Base-by-base conservation (phyloP, 257 asterid genomes). In the Przewalskia tangutica region DNA sequence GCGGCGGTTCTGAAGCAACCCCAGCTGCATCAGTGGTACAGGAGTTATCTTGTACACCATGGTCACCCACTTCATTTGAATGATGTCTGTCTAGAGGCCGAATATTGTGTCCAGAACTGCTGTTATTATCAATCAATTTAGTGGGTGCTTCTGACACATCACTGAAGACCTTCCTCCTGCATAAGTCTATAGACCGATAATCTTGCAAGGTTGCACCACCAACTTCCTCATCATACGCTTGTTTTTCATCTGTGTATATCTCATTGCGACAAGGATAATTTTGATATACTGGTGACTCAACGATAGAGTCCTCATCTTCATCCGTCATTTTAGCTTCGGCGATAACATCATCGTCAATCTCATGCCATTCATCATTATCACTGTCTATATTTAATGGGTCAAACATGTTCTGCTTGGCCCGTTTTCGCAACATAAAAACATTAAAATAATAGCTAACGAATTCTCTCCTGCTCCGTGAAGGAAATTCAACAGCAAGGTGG, bases 331-430 rank as follows among this genome's bases (percentile, higher is more conserved):
- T 78, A 65, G 81, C 82, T 79, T 63, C 83, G 40, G 78, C 62
- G 56, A 75, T 70, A 81, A 82, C 73, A 77, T 81, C 83, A 1
- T 66, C 82, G 34, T 75, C 63, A 2, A 62, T 65, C 79, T 53
- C 87, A 16, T 60, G 83, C 86, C 87, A 86, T 82, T 84, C 86
- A 81, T 88, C 89, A 42, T 86, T 77, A 50, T 88, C 90, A 17
- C 90, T 88, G 83, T 88, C 90, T 46, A 88, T 81, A 68, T 81
- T 50, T 71, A 79, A 64, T 6, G 67, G 70, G 59, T 84, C 84
- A 84, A 58, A 70, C 62, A 86, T 80, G 82, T 88, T 88, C 87
- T 88, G 90, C 83, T 84, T 82, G 55, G 89, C 88, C 38, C 90
- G 89, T 51, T 56, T 88, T 16, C 73, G 60, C 64, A 88, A 79